A percentile compares a stretch with the other conserved stretches of the same genome.
Evolutionary conservation across 2,329 filamentous ascomycete species (phyloP).

Genomic region (Phialemoniopsis sp.): DNA sequence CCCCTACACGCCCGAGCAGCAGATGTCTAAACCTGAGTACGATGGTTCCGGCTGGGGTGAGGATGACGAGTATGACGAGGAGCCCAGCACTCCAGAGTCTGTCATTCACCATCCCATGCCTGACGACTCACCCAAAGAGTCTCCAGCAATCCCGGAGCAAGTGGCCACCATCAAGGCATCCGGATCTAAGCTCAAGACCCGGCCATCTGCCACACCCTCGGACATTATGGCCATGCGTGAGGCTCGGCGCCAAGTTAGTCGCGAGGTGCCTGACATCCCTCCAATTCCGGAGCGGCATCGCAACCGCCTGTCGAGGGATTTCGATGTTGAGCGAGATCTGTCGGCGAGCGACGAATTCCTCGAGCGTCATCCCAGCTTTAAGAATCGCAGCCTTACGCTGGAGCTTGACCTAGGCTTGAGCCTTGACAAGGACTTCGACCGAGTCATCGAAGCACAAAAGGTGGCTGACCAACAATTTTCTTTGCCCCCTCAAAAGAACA

Average conservation of each 20-base stretch:
- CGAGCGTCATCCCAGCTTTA: constrained; percentile 67
- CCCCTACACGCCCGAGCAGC: constrained; percentile 44
- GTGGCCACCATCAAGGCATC: constrained; percentile 86
- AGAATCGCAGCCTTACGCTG: constrained; percentile 78
- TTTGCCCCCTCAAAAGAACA: constrained; percentile 11
- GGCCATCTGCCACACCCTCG: constrained; percentile 81
- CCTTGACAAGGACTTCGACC: constrained; percentile 87
- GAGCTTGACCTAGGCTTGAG: constrained; percentile 81
- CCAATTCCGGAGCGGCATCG: constrained; percentile 58
- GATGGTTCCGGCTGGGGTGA: constrained; percentile 60
- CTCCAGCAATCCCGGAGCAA: constrained; percentile 71
- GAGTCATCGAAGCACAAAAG: constrained; percentile 96
- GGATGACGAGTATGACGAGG: constrained; percentile 50
- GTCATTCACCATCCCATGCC: constrained; percentile 76
- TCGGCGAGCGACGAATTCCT: constrained; percentile 36
- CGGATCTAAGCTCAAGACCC: constrained; percentile 82
- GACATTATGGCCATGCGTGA: constrained; percentile 84
- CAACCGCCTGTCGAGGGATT: constrained; percentile 47
- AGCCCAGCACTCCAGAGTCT: constrained; percentile 77
- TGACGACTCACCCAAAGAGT: constrained; percentile 34
- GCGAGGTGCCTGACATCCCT: constrained; percentile 59
- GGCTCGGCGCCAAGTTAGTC: constrained; percentile 78
- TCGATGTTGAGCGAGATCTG: constrained; percentile 30
- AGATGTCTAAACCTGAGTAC: constrained; percentile 57
- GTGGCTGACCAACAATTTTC: constrained; percentile 53